Percentiles rank a stretch among this genome's conserved stretches.
phyloP scores from a whole-genome alignment of 2,329 filamentous ascomycete genomes.

The Leptodontidium sp. region DNA sequence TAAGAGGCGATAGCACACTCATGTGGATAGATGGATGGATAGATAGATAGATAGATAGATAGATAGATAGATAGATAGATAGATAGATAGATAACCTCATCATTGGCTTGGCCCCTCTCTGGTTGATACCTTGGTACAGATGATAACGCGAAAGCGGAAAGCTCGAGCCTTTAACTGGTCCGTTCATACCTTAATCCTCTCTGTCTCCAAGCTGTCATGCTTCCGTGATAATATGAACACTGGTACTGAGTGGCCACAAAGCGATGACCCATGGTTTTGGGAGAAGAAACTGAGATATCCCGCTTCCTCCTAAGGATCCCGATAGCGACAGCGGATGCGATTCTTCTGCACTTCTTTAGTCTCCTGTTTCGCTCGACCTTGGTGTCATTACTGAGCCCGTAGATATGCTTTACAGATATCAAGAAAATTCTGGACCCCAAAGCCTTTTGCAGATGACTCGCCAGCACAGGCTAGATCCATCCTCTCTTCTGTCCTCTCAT shows the following conservation, averaged over 20 bases:
- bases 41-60: background rate
- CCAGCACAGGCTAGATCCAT: slow-evolving; percentile 4
- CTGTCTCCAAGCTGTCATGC: slow-evolving; percentile 12
- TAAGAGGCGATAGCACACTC: no score
- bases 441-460: slow-evolving; percentile 8
- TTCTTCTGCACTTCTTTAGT: background rate
- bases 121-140: background rate
- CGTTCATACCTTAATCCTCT: background rate
- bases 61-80: background rate
- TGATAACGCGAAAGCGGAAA: slow-evolving; percentile 23
- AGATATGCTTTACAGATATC: background rate
- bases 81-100: slow-evolving; percentile 8
- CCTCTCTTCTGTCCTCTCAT: slow-evolving; percentile 2
- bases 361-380: background rate
- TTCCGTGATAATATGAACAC: background rate
- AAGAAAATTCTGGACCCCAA: no score
- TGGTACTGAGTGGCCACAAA: background rate
- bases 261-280: slow-evolving; percentile 10
- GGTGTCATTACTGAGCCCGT: background rate
- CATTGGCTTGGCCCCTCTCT: background rate
- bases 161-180: slow-evolving; percentile 23
- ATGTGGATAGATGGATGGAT: background rate
- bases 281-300: slow-evolving; percentile 1
- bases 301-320: background rate
- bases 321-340: no score